Conservation (phyloP, 768 basidiomycete species). For the Tylopilus subfusipes region DNA sequence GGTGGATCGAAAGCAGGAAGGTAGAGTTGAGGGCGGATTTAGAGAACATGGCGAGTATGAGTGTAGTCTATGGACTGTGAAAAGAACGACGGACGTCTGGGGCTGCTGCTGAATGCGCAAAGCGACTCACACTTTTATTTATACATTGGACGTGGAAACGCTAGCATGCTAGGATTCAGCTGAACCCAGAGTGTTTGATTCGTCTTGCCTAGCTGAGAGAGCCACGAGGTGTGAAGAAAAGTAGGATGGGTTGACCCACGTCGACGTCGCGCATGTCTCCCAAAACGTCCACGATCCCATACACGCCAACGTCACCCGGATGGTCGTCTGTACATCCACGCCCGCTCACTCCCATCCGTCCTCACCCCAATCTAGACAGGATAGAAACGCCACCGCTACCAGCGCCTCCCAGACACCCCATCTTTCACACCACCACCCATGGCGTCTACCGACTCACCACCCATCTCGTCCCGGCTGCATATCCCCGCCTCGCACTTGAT, state of each 20-base stretch:
- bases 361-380: slow-evolving; percentile 9
- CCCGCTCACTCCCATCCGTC: slow-evolving; percentile 11
- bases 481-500: slow-evolving; percentile 23
- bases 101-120: too few species aligned
- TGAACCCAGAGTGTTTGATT: too few species aligned
- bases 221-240: too few species aligned
- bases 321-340: slow-evolving; percentile 25
- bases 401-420: slow-evolving; percentile 12
- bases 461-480: slow-evolving; percentile 30
- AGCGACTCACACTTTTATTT: background rate
- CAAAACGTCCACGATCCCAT: slow-evolving; percentile 15
- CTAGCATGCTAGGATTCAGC: too few species aligned
- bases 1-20: too few species aligned
- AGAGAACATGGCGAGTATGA: background rate
- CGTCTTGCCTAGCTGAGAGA: too few species aligned
- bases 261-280: background rate
- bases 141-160: too few species aligned
- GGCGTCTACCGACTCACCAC: slow-evolving; percentile 25
- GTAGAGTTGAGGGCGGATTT: background rate
- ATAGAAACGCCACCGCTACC: slow-evolving; percentile 18
- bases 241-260: too few species aligned
- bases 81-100: background rate
- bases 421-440: slow-evolving; percentile 19
- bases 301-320: slow-evolving; percentile 13
- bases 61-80: too few species aligned